Evolutionary conservation across 75 land plant genomes (phyloP).

Genomic region (Pseudotsuga menziesii): DNA sequence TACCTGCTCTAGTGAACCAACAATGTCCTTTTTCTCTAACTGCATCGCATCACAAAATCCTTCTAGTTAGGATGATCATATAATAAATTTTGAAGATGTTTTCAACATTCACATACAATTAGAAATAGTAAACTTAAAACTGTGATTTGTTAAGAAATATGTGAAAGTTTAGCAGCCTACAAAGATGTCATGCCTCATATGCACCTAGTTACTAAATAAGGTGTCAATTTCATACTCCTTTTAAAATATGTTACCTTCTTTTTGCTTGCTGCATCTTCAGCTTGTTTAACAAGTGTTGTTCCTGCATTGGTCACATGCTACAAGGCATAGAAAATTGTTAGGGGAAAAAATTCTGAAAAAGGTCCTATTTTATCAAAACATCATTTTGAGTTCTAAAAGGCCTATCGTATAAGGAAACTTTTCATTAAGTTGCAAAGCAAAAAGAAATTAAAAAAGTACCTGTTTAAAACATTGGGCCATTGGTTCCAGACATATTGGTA

Average conservation of each 20-base stretch:
- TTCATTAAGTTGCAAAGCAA: neutral
- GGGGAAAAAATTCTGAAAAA: neutral
- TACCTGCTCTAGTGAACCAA: constrained; percentile 69
- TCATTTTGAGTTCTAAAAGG: neutral
- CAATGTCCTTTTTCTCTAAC: constrained; percentile 56
- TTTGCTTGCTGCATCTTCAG: constrained; percentile 86
- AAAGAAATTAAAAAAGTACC: constrained; percentile 20
- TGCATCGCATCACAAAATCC: constrained; percentile 15
- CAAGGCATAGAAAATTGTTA: constrained; percentile 9
- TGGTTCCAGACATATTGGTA: constrained; percentile 76
- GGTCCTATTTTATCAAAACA: neutral
- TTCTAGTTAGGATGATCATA: too few species aligned
- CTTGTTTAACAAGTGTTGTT: constrained; percentile 72
- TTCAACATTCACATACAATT: neutral
- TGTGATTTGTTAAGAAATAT: too few species aligned
- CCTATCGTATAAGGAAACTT: neutral
- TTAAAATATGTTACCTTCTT: constrained; percentile 41
- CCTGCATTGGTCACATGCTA: constrained; percentile 89
- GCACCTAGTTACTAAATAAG: neutral
- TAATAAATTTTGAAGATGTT: neutral
- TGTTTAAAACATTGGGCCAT: constrained; percentile 72
- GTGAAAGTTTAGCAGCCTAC: too few species aligned
- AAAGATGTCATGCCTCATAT: too few species aligned
- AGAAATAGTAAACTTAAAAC: too few species aligned
- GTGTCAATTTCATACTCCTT: neutral